Evolutionary conservation across 768 basidiomycete genomes (phyloP).

Genomic region (Boletus fagicola): DNA sequence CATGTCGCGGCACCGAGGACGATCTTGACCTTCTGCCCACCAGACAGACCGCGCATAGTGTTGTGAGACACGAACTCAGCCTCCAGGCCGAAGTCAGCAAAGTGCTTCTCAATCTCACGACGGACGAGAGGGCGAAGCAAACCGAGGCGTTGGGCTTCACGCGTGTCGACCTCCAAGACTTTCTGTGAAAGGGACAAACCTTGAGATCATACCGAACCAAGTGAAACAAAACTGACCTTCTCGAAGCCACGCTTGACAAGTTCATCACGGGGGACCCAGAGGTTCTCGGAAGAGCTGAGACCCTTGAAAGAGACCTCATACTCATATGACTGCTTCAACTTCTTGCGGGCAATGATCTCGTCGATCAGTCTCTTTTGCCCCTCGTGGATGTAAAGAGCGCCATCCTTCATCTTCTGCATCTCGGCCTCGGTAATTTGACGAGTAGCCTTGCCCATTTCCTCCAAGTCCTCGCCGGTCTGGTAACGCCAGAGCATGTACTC

Average conservation of each 20-base stretch:
- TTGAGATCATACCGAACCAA: neutral
- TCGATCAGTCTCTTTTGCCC: conserved; percentile 95
- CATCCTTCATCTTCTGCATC: conserved; percentile 95
- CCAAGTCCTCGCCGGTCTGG: conserved; percentile 98
- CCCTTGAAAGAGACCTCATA: conserved; percentile 97
- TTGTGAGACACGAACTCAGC: conserved; percentile 99
- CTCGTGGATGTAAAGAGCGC: conserved; percentile 78
- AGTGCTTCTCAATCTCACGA: conserved; percentile 98
- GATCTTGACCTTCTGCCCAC: conserved; percentile 99
- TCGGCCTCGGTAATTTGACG: conserved; percentile 88
- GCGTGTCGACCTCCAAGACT: conserved; percentile 95
- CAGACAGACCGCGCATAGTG: conserved; percentile 97
- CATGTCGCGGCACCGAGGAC: conserved; percentile 98
- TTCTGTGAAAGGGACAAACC: conserved; percentile 48
- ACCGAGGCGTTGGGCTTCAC: conserved; percentile 95
- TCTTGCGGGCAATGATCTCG: conserved; percentile 88
- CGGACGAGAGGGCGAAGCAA: conserved; percentile 95
- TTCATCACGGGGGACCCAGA: conserved; percentile 96
- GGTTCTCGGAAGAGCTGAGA: conserved; percentile 94
- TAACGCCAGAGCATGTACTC: conserved; percentile 99
- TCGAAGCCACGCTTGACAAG: conserved; percentile 98
- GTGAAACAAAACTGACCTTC: conserved; percentile 51
- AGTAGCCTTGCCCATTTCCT: conserved; percentile 91
- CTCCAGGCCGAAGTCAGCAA: conserved; percentile 98
- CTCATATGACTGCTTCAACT: conserved; percentile 99